phyloP scores from a whole-genome alignment of 148 eudicot species.

The Vaccinium myrtillus region DNA sequence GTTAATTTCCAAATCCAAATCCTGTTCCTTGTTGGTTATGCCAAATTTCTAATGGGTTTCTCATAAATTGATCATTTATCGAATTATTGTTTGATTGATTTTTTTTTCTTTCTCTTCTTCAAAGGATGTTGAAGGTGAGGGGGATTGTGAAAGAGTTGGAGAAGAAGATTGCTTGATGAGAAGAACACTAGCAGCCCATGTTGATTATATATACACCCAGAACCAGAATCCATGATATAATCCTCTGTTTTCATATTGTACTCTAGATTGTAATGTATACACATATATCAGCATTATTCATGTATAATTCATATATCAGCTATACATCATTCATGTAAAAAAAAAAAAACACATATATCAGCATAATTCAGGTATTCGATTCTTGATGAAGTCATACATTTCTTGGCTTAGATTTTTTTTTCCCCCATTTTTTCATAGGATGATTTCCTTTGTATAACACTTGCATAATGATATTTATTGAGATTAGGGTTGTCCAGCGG shows the following conservation, averaged over 20 bases:
- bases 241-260: background rate
- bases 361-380: background rate
- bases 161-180: conserved; percentile 47
- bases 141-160: conserved; percentile 28
- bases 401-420: background rate
- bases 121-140: conserved; percentile 15
- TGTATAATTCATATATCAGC: no score
- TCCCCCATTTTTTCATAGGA: background rate
- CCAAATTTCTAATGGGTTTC: background rate
- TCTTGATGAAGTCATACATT: background rate
- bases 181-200: conserved; percentile 34
- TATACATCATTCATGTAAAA: no score
- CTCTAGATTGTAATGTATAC: background rate
- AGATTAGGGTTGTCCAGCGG: background rate
- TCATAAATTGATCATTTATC: background rate
- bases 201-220: conserved; percentile 50
- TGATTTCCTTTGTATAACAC: background rate
- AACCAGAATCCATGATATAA: conserved; percentile 24
- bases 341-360: no score
- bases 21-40: background rate
- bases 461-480: background rate
- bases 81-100: background rate
- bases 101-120: background rate
- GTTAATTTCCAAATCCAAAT: background rate
- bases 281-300: no score